Evolutionary conservation across 371 early-diverging fungal species (phyloP), one percentile per base, ranked within the genome.

Genomic region (Syncephalastrum racemosum): DNA sequence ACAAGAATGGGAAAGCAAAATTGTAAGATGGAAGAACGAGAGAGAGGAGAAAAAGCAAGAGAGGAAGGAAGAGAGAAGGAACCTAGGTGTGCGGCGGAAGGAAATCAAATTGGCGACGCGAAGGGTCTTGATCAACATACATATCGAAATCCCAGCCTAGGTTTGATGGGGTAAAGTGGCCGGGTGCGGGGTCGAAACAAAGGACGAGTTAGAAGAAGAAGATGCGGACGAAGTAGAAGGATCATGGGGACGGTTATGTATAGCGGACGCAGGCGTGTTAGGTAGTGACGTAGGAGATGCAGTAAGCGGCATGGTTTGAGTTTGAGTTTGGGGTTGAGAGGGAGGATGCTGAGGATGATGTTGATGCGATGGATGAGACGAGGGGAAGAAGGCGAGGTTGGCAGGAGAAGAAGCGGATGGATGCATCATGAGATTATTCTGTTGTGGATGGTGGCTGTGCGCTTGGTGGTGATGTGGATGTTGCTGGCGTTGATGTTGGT

Each of bases 91-190:
- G 24, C 2, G 49, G 49, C 49, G 36, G 36, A 8, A 31, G 36
- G 10, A 31, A 31, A 8, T 31, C 36, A 31, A 8, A 31, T 22
- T 49, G 16, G 12, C 49, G 24, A 18, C 22, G 18, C 4, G n/a
- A 22, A 22, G 22, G 27, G 7, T 18, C 24, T 49, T 22, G 49
- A 27, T 50, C 48, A 2, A 54, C 22, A 48, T 49, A 54, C 6
- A 60, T 31, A 41, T 54, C 42, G 49, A 53, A 54, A 31, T 53
- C 53, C 60, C 60, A 60, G 12, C 25, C 48, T 18, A 56, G 20
- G 23, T 56, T 56, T 22, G 57, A 20, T 42, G 49, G 41, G 57
- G 57, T 15, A 57, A 13, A 2, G 48, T 57, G 39, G 54, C 54
- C 6, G 54, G 54, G 24, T 54, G 46, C 10, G 54, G 54, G 3